These are phyloP conservation scores for Trifolium pratense DNA, from an alignment of 306 rosid species.

Conservation along the genomic window DNA sequence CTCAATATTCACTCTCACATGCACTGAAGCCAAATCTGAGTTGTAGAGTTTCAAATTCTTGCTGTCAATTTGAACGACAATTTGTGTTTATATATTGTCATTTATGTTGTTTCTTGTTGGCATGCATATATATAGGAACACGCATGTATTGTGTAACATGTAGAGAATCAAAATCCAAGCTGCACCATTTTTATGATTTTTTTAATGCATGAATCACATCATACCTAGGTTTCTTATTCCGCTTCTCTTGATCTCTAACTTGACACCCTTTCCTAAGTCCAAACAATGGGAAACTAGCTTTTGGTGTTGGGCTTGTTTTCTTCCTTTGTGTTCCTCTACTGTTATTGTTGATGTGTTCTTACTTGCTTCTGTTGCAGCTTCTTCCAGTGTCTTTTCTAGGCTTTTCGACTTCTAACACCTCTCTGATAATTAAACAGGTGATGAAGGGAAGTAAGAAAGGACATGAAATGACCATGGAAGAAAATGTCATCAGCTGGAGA, in stretches of 20 bases:
- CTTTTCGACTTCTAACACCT: constrained; percentile 41
- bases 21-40: constrained; percentile 20
- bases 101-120: constrained; percentile 18
- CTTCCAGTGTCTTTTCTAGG: constrained; percentile 24
- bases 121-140: background rate
- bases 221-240: constrained; percentile 44
- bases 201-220: constrained; percentile 62
- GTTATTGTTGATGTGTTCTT: background rate
- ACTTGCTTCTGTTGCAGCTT: background rate
- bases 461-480: constrained; percentile 91
- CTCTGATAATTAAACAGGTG: constrained; percentile 62
- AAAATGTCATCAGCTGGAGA: constrained; percentile 89
- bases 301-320: constrained; percentile 40
- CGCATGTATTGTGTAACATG: background rate
- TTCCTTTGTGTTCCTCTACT: constrained; percentile 16
- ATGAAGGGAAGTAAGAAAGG: constrained; percentile 73
- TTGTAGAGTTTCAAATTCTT: constrained; percentile 30
- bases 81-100: constrained; percentile 22
- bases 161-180: constrained; percentile 31
- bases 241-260: constrained; percentile 39
- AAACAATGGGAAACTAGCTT: constrained; percentile 65
- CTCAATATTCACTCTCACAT: background rate
- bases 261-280: constrained; percentile 43
- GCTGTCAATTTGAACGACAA: constrained; percentile 34
- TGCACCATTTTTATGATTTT: constrained; percentile 63